Conservation (phyloP, 1,284 basidiomycete species). For the Retiboletus flavoniger region DNA sequence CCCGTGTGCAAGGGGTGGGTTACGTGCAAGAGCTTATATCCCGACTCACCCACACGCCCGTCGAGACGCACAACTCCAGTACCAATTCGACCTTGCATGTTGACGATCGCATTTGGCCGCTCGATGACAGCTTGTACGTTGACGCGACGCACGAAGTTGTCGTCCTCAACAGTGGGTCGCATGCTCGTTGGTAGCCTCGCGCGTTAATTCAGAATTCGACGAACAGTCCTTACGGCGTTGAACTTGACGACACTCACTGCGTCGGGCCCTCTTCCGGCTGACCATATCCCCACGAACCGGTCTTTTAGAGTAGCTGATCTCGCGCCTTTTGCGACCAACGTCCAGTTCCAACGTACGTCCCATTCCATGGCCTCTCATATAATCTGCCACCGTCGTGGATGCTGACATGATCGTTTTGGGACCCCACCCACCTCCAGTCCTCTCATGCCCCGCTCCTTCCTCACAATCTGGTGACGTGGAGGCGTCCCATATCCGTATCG, state of each 20-base stretch:
- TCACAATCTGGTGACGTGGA: conserved; percentile 42
- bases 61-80: conserved; percentile 66
- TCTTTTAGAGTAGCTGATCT: conserved; percentile 32
- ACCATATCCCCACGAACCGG: conserved; percentile 52
- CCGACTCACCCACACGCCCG: conserved; percentile 73
- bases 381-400: background rate
- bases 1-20: conserved; percentile 79
- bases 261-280: conserved; percentile 51
- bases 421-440: conserved; percentile 16
- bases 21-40: conserved; percentile 82
- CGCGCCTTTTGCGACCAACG: conserved; percentile 34
- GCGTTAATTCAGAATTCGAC: background rate
- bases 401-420: background rate
- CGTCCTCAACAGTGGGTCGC: conserved; percentile 65
- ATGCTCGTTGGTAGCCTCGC: background rate
- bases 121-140: conserved; percentile 78
- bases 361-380: background rate
- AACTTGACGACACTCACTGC: conserved; percentile 57
- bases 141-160: conserved; percentile 87
- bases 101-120: conserved; percentile 72
- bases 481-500: conserved; percentile 65
- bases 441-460: conserved; percentile 23
- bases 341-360: conserved; percentile 35
- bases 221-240: conserved; percentile 50
- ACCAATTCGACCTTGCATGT: conserved; percentile 80